Evolutionary conservation across 75 land plant species (phyloP).

Genomic region (Selaginella tamariscina): DNA sequence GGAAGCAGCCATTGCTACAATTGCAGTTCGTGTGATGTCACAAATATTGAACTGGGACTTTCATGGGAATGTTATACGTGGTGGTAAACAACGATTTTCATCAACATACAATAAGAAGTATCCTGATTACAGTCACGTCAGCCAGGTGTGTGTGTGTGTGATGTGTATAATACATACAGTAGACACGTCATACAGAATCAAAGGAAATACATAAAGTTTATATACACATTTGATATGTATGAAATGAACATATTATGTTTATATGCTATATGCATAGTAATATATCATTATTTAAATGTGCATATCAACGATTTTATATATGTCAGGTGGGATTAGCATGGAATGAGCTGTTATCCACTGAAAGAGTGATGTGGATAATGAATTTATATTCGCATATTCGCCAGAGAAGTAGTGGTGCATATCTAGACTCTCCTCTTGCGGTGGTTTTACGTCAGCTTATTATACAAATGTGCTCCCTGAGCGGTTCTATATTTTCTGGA

Average conservation of each 20-base stretch:
- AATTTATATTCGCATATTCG: conserved; percentile 54
- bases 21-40: conserved; percentile 68
- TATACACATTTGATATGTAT: too few relatives aligned
- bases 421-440: conserved; percentile 82
- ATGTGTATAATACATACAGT: too few relatives aligned
- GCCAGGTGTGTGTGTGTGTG: too few relatives aligned
- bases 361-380: conserved; percentile 63
- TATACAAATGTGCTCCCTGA: conserved; percentile 70
- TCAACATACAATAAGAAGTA: too few relatives aligned
- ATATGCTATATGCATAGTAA: too few relatives aligned
- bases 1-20: conserved; percentile 69
- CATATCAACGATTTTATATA: too few relatives aligned
- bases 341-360: conserved; percentile 60
- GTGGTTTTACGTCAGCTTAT: conserved; percentile 79
- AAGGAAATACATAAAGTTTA: too few relatives aligned
- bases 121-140: too few relatives aligned
- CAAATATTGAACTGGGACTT: conserved; percentile 95
- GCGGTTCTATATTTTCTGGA: conserved; percentile 71
- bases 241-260: too few relatives aligned
- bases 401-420: conserved; percentile 33
- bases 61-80: conserved; percentile 21
- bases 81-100: too few relatives aligned
- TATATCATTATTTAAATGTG: too few relatives aligned
- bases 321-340: conserved; percentile 19
- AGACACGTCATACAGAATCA: too few relatives aligned